A percentile compares a stretch with the other conserved stretches of the same genome.
These are phyloP conservation scores for Bipolaris oryzae DNA, from an alignment of 2,329 filamentous ascomycete genomes.

Conservation along the genomic window DNA sequence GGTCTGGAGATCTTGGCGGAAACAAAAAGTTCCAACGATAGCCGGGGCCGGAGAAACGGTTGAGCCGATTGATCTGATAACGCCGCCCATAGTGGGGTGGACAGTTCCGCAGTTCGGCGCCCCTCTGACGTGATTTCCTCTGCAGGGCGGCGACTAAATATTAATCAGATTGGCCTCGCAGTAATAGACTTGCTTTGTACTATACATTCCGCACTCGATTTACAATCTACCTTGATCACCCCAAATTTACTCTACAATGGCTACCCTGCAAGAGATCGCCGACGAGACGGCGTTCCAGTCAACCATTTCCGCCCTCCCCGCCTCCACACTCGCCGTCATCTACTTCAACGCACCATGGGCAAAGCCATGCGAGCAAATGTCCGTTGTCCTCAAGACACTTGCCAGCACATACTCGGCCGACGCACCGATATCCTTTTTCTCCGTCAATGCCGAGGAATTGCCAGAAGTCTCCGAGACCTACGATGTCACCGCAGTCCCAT, in stretches of 20 bases:
- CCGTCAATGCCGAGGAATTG: slow-evolving; percentile 92
- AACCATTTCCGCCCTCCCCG: slow-evolving; percentile 69
- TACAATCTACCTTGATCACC: no score
- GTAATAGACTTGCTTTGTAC: not conserved
- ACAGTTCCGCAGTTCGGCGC: slow-evolving; percentile 15
- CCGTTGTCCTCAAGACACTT: slow-evolving; percentile 80
- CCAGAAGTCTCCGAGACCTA: slow-evolving; percentile 90
- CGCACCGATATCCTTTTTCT: slow-evolving; percentile 79
- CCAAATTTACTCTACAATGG: slow-evolving; percentile 29
- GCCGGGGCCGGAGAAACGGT: slow-evolving; percentile 18
- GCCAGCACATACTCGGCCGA: slow-evolving; percentile 81
- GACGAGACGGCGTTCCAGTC: slow-evolving; percentile 75
- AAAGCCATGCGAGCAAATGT: slow-evolving; percentile 94
- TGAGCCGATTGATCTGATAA: slow-evolving; percentile 21
- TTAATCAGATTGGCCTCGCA: slow-evolving; percentile 10
- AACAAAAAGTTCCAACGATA: slow-evolving; percentile 18
- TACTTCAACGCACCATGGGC: slow-evolving; percentile 98
- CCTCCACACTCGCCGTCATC: slow-evolving; percentile 77
- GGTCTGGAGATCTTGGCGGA: slow-evolving; percentile 31
- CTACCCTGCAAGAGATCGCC: slow-evolving; percentile 75
- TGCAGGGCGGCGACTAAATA: slow-evolving; percentile 15
- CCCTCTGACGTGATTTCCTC: slow-evolving; percentile 17
- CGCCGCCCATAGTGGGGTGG: slow-evolving; percentile 7
- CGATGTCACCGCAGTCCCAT: slow-evolving; percentile 93
- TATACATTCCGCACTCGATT: not conserved